A percentile compares a stretch with the other conserved stretches of the same genome.
Evolutionary conservation across 306 rosid species (phyloP).

Genomic region (Pachyrhizus erosus): DNA sequence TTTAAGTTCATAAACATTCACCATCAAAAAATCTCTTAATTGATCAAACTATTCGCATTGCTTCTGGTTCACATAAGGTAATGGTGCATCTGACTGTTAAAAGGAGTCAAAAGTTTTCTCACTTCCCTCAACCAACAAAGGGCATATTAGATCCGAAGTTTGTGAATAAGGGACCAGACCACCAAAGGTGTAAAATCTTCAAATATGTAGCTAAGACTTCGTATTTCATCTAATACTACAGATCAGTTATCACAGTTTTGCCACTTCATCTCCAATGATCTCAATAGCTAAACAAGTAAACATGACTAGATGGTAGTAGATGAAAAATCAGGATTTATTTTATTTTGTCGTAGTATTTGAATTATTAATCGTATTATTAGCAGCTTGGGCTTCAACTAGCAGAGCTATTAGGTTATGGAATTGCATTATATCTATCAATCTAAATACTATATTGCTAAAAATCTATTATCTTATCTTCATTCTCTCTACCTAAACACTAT

Average conservation of each 20-base stretch:
- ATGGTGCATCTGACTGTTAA: neutral
- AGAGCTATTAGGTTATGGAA: neutral
- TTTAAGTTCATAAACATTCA: slow-evolving; percentile 23
- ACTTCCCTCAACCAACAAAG: slow-evolving; percentile 11
- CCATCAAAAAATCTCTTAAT: slow-evolving; percentile 8
- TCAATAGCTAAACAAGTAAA: neutral
- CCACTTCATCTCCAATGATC: slow-evolving; percentile 26
- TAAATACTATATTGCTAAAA: neutral
- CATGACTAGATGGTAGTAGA: neutral
- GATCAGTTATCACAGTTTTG: slow-evolving; percentile 7
- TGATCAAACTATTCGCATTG: neutral
- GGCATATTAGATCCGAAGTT: slow-evolving; percentile 15
- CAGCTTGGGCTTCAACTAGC: neutral
- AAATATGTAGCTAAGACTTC: neutral
- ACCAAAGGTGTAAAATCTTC: neutral
- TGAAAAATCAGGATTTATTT: neutral
- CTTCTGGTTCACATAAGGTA: neutral
- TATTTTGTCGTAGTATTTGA: neutral
- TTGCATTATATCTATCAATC: neutral
- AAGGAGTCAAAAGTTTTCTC: neutral
- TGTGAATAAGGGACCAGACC: neutral
- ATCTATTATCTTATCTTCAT: neutral
- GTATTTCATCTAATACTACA: neutral
- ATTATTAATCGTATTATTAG: neutral
- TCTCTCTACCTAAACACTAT: slow-evolving; percentile 8